Percentiles rank a stretch among this genome's conserved stretches.
These are phyloP conservation scores for Amphibolis antarctica DNA, from an alignment of 106 monocot genomes.

Conservation along the genomic window DNA sequence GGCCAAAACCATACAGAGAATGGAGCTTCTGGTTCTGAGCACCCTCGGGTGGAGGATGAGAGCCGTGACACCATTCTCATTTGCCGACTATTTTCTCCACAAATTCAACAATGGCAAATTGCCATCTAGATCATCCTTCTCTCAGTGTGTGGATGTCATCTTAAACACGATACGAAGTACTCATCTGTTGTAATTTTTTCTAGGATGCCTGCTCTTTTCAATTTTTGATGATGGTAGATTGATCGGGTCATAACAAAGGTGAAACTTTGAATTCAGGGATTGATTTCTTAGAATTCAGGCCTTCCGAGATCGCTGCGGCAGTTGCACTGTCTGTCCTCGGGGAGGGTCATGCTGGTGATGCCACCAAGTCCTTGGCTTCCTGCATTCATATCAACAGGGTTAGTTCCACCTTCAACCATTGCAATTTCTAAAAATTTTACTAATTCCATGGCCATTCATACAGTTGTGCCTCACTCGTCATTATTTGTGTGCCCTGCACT, in stretches of 20 bases:
- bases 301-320: constrained; percentile 72
- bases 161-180: constrained; percentile 51
- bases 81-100: constrained; percentile 71
- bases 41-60: constrained; percentile 91
- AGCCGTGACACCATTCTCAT: constrained; percentile 82
- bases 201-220: neutral
- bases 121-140: constrained; percentile 21
- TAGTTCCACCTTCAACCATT: neutral
- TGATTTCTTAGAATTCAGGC: constrained; percentile 53
- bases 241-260: neutral
- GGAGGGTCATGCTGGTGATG: constrained; percentile 23
- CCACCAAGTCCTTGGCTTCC: constrained; percentile 18
- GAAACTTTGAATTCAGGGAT: constrained; percentile 4
- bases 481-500: neutral
- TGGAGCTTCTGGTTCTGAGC: constrained; percentile 88
- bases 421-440: no score
- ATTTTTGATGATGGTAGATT: neutral
- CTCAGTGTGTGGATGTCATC: constrained; percentile 37
- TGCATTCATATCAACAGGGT: constrained; percentile 49
- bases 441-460: neutral
- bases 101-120: constrained; percentile 29
- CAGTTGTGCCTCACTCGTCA: neutral
- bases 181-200: neutral
- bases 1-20: constrained; percentile 70
- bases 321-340: constrained; percentile 22